Evolutionary conservation across 148 eudicot genomes (phyloP).

Genomic region (Amaranthus palmeri): DNA sequence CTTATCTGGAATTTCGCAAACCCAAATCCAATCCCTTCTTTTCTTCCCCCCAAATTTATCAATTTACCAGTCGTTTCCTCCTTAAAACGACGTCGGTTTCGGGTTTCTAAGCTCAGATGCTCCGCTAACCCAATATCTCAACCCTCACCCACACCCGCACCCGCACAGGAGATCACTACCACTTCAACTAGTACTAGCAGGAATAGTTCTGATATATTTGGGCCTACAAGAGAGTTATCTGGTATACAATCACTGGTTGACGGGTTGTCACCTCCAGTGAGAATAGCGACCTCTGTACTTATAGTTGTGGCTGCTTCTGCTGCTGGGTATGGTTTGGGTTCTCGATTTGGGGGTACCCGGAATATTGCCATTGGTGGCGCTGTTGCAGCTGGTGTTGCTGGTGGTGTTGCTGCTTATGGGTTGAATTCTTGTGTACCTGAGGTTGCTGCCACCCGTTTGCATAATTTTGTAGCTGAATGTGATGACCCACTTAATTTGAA

Average conservation of each 20-base stretch:
- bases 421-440: conserved; percentile 68
- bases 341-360: conserved; percentile 41
- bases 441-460: conserved; percentile 67
- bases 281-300: conserved; percentile 50
- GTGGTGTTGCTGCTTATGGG: conserved; percentile 56
- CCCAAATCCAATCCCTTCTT: conserved; percentile 9
- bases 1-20: conserved; percentile 26
- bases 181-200: no score
- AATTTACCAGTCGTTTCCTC: neutral
- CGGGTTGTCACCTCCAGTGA: conserved; percentile 48
- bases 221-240: conserved; percentile 52
- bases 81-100: conserved; percentile 2
- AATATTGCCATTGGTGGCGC: conserved; percentile 50
- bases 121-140: conserved; percentile 8
- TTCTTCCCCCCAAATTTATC: conserved; percentile 4
- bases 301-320: conserved; percentile 52
- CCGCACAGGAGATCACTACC: no score
- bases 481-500: conserved; percentile 49
- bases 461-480: conserved; percentile 62
- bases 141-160: neutral
- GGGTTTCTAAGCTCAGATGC: conserved; percentile 30
- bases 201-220: conserved; percentile 33
- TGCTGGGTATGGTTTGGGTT: conserved; percentile 68
- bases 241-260: conserved; percentile 57
- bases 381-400: conserved; percentile 58